Evolutionary conservation across 2,329 filamentous ascomycete species (phyloP).

Genomic region (Macroventuria anomochaeta): DNA sequence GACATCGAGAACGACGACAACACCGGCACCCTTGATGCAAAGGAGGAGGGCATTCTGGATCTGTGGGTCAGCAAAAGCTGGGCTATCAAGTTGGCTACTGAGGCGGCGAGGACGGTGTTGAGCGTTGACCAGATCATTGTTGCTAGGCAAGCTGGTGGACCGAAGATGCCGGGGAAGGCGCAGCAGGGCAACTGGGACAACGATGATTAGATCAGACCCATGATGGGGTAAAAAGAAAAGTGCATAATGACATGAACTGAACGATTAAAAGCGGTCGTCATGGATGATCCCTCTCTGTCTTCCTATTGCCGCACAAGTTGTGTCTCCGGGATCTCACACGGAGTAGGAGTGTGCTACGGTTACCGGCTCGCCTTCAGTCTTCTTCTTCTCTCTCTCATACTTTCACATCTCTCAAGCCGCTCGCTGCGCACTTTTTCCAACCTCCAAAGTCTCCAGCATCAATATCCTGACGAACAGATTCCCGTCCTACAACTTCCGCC

Average conservation of each 20-base stretch:
- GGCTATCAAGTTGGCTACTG: conserved; percentile 96
- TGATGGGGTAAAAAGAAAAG: background rate
- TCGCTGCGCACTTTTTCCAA: too few species aligned
- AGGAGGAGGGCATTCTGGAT: conserved; percentile 88
- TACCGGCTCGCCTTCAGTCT: too few species aligned
- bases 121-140: conserved; percentile 99
- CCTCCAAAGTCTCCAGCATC: too few species aligned
- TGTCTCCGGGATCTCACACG: too few species aligned
- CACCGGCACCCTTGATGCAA: conserved; percentile 82
- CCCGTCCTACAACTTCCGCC: too few species aligned
- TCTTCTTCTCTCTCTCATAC: too few species aligned
- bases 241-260: conserved; percentile 15
- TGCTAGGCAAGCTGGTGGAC: conserved; percentile 92
- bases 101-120: conserved; percentile 89
- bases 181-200: conserved; percentile 71
- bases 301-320: too few species aligned
- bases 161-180: conserved; percentile 95
- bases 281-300: too few species aligned
- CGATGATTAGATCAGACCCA: conserved; percentile 55
- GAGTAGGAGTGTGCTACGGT: too few species aligned
- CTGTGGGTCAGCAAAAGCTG: conserved; percentile 90
- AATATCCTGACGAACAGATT: too few species aligned
- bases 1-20: conserved; percentile 89
- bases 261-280: background rate
- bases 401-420: too few species aligned